phyloP scores from a whole-genome alignment of 441 rosid genomes.

The Daphne laureola region DNA sequence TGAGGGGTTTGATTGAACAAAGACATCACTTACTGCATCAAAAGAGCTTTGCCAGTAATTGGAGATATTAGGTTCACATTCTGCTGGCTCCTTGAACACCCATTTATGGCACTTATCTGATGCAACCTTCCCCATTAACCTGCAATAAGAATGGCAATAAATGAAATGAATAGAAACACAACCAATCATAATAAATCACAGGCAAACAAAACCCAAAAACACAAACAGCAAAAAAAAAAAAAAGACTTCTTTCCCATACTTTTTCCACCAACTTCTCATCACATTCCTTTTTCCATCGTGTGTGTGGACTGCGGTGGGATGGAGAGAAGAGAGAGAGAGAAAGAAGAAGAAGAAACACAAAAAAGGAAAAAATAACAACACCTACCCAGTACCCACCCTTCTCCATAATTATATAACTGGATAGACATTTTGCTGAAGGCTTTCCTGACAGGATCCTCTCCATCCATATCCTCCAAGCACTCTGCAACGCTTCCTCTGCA shows the following conservation, averaged over 20 bases:
- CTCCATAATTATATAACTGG: constrained; percentile 99
- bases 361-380: constrained; percentile 25
- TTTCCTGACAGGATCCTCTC: constrained; percentile 91
- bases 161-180: neutral
- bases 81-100: constrained; percentile 96
- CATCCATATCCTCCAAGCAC: constrained; percentile 72
- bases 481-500: constrained; percentile 80
- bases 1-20: neutral
- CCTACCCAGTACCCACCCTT: constrained; percentile 99
- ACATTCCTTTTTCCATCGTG: neutral
- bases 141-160: constrained; percentile 24
- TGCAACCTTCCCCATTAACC: constrained; percentile 98
- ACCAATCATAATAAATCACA: constrained; percentile 16
- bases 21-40: constrained; percentile 68
- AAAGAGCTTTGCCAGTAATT: constrained; percentile 99
- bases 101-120: constrained; percentile 99
- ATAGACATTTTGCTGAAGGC: constrained; percentile 99
- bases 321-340: neutral
- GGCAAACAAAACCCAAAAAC: neutral
- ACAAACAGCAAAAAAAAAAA: neutral
- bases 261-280: neutral
- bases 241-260: neutral
- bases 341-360: constrained; percentile 3
- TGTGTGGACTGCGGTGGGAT: neutral
- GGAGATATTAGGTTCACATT: constrained; percentile 74